Evolutionary conservation across 2,329 filamentous ascomycete species (phyloP).

Genomic region (Rhynchosporium secalis): DNA sequence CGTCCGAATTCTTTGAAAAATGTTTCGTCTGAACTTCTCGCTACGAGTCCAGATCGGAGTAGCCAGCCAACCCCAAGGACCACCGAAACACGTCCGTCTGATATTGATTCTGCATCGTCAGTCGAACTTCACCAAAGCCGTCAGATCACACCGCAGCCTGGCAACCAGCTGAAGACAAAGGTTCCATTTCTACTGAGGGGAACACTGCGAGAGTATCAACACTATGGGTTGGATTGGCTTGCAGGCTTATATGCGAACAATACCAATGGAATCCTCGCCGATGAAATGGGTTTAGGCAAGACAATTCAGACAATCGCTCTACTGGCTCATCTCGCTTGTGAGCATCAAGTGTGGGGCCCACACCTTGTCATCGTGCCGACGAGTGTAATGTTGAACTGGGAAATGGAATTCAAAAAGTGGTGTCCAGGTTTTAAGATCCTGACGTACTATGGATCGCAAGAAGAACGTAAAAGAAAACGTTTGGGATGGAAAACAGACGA

Average conservation of each 20-base stretch:
- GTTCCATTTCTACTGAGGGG: constrained; percentile 84
- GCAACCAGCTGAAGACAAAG: constrained; percentile 58
- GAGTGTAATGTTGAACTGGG: constrained; percentile 99
- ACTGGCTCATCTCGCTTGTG: constrained; percentile 86
- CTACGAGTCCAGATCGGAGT: constrained; percentile 40
- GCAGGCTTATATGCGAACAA: constrained; percentile 87
- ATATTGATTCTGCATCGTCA: constrained; percentile 40
- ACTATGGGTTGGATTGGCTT: constrained; percentile 96
- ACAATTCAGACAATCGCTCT: constrained; percentile 97
- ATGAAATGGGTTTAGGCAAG: constrained; percentile 98
- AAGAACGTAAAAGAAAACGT: constrained; percentile 88
- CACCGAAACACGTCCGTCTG: constrained; percentile 39
- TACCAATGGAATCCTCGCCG: constrained; percentile 93
- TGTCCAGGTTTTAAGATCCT: constrained; percentile 97
- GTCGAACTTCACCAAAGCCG: constrained; percentile 38
- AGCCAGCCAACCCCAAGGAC: constrained; percentile 42
- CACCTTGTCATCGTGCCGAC: constrained; percentile 96
- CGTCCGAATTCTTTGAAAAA: constrained; percentile 19
- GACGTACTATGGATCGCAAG: constrained; percentile 91
- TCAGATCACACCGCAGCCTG: constrained; percentile 42
- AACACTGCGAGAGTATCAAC: constrained; percentile 91
- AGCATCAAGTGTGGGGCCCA: constrained; percentile 90
- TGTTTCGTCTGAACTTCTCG: constrained; percentile 22
- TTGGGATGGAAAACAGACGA: constrained; percentile 92
- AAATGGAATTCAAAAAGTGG: constrained; percentile 99